Evolutionary conservation across 306 rosid species (phyloP).

Genomic region (Prunus dulcis): DNA sequence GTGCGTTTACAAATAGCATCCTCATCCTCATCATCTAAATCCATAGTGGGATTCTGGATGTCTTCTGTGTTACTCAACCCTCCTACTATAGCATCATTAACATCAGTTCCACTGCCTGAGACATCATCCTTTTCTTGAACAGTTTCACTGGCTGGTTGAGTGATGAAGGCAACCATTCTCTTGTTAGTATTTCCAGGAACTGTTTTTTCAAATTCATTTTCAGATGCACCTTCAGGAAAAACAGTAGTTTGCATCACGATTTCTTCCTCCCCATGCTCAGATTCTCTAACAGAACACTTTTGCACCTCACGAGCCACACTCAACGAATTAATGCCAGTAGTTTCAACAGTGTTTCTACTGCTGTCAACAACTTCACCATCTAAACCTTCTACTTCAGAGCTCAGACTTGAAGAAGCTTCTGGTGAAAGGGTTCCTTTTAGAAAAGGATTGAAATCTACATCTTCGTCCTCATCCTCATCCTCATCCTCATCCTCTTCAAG

Average conservation of each 20-base stretch:
- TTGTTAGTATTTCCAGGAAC: constrained; percentile 21
- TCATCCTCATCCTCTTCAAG: constrained; percentile 36
- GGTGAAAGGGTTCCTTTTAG: constrained; percentile 62
- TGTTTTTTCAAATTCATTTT: constrained; percentile 28
- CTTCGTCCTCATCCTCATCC: constrained; percentile 77
- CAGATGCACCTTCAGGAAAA: constrained; percentile 26
- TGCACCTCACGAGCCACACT: constrained; percentile 20
- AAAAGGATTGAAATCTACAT: constrained; percentile 73
- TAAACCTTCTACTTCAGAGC: constrained; percentile 77
- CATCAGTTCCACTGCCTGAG: constrained; percentile 27
- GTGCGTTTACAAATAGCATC: constrained; percentile 94
- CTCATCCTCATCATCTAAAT: constrained; percentile 49
- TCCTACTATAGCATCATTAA: constrained; percentile 31
- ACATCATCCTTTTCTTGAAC: constrained; percentile 36
- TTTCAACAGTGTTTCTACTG: constrained; percentile 9
- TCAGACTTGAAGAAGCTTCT: constrained; percentile 87
- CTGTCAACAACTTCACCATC: constrained; percentile 50
- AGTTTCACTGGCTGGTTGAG: constrained; percentile 35
- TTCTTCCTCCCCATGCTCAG: constrained; percentile 62
- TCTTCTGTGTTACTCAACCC: constrained; percentile 33
- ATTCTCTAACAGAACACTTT: constrained; percentile 31
- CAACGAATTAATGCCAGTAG: constrained; percentile 29
- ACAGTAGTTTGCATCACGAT: constrained; percentile 37
- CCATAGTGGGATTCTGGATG: constrained; percentile 33
- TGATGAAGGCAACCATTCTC: constrained; percentile 26